Evolutionary conservation across 2,329 filamentous ascomycete species (phyloP).

Genomic region (Pseudopyrenochaeta lycopersici): DNA sequence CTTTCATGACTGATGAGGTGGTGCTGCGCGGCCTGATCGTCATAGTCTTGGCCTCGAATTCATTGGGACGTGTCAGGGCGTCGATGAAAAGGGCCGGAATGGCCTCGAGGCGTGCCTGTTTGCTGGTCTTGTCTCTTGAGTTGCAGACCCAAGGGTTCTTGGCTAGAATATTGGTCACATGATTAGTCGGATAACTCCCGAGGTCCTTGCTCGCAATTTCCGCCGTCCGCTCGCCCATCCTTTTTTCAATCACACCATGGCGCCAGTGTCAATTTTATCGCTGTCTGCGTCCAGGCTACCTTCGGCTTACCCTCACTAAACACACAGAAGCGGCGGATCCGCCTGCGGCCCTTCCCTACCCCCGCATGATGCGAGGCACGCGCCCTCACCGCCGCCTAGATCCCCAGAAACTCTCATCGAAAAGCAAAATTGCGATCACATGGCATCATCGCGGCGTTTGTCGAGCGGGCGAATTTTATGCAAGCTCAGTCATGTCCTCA

Average conservation of each 20-base stretch:
- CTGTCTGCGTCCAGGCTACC: conserved; percentile 31
- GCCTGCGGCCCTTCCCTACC: conserved; percentile 17
- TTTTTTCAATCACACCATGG: conserved; percentile 30
- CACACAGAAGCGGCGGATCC: conserved; percentile 16
- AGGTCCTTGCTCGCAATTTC: conserved; percentile 10
- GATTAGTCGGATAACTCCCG: neutral
- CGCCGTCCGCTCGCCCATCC: conserved; percentile 18
- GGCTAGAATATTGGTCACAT: conserved; percentile 8
- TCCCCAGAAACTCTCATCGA: conserved; percentile 18
- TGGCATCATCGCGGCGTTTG: conserved; percentile 12
- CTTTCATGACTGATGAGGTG: too few relatives aligned
- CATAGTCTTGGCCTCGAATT: too few relatives aligned
- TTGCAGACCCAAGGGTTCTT: too few relatives aligned
- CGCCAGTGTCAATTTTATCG: conserved; percentile 14
- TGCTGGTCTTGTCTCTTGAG: too few relatives aligned
- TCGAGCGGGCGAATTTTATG: conserved; percentile 19
- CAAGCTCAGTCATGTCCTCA: conserved; percentile 14
- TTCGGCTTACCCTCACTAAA: conserved; percentile 36
- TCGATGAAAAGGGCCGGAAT: too few relatives aligned
- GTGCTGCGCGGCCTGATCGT: too few relatives aligned
- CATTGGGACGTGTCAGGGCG: too few relatives aligned
- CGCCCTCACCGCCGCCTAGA: conserved; percentile 32
- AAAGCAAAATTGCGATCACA: conserved; percentile 22
- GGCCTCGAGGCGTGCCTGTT: too few relatives aligned
- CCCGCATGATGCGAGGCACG: conserved; percentile 34